Evolutionary conservation across 192 early-diverging fungal genomes (phyloP), one percentile per base, ranked within the genome.

Genomic region (Mortierella antarctica): DNA sequence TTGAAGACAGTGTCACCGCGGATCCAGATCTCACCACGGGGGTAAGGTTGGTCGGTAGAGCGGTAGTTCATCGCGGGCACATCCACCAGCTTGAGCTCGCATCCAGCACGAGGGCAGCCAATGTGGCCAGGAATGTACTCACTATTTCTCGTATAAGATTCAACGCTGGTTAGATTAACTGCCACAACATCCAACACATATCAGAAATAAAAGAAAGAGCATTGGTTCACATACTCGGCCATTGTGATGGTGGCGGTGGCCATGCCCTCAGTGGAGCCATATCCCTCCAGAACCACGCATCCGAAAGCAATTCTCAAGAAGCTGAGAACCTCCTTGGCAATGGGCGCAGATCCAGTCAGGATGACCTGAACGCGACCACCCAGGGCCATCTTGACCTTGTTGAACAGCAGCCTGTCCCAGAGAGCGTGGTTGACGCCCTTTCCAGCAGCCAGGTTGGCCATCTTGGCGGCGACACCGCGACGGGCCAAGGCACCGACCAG

Each of bases 351-450:
- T n/a, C 92, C 93, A 0, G 91, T 91, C 56, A 92, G 61, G 46
- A 92, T 88, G 47, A 88, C 73, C 65, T 86, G 84, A 8, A 94
- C 83, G 55, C 85, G 76, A n/a, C 93, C 97, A 61, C 97, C 97
- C 17, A 97, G 85, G 48, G 92, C 66, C 44, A 86, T 86, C 57
- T 91, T 90, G 67, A 96, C 85, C 74, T 97, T 96, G 83, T 87
- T 89, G 81, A 99, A 99, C 21, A 99, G 69, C 5, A 99, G 52
- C 31, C 86, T 76, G 82, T 99, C 97, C 95, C 95, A 97, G 44
- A 97, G 61, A 8, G 87, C 69, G 65, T 97, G 93, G 17, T 86
- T 92, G 57, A 87, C 83, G 31, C 90, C 86, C 65, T 84, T 70
- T 45, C 89, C 89, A 2, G 83, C 85, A 52, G 82, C 79, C 53